A percentile compares a stretch with the other conserved stretches of the same genome.
phyloP scores from a whole-genome alignment of 192 early-diverging fungal species.

The Geosiphon pyriformis region DNA sequence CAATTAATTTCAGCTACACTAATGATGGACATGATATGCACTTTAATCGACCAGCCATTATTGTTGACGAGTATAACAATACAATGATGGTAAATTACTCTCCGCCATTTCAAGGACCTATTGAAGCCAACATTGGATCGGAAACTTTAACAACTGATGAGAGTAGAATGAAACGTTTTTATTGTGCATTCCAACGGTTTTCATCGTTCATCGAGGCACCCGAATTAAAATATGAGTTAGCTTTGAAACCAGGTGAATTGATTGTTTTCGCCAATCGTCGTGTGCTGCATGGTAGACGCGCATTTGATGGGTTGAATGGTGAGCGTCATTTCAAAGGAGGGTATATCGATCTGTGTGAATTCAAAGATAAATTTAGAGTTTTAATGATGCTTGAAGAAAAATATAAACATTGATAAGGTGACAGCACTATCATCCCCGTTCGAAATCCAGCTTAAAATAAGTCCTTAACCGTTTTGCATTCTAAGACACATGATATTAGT shows the following conservation, averaged over 20 bases:
- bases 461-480: too few relatives aligned
- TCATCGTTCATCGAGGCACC: constrained; percentile 51
- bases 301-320: constrained; percentile 66
- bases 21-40: constrained; percentile 74
- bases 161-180: constrained; percentile 48
- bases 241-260: constrained; percentile 61
- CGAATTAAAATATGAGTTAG: constrained; percentile 50
- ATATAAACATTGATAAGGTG: too few relatives aligned
- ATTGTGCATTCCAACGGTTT: constrained; percentile 60
- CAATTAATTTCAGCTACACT: constrained; percentile 75
- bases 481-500: too few relatives aligned
- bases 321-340: constrained; percentile 72
- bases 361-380: constrained; percentile 44
- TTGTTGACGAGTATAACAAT: constrained; percentile 33
- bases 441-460: too few relatives aligned
- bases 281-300: constrained; percentile 70
- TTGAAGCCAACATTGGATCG: constrained; percentile 36
- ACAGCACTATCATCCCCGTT: too few relatives aligned
- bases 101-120: constrained; percentile 81
- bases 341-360: constrained; percentile 53
- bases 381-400: not conserved
- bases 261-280: constrained; percentile 77
- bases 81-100: constrained; percentile 64
- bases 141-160: constrained; percentile 25
- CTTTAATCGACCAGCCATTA: constrained; percentile 64